A percentile compares a stretch with the other conserved stretches of the same genome.
phyloP scores from a whole-genome alignment of 805 yeast species.

The Candida endomychidarum region DNA sequence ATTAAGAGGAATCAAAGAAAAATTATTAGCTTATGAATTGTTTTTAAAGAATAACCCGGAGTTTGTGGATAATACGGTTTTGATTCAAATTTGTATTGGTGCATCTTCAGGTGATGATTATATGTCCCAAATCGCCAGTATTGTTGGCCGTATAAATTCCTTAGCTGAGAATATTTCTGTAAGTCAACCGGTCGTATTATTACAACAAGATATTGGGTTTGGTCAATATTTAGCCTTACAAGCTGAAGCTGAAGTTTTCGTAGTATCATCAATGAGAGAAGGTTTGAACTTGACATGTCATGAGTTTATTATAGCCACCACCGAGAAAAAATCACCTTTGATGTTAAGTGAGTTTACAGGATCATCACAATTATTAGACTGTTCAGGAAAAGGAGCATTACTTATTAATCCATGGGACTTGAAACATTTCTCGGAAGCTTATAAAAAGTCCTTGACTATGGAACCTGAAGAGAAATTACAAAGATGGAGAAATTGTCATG shows the following conservation, averaged over 20 bases:
- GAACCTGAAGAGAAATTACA: constrained; percentile 50
- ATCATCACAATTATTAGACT: constrained; percentile 72
- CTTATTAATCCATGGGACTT: constrained; percentile 92
- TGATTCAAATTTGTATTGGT: constrained; percentile 81
- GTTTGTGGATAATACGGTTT: constrained; percentile 63
- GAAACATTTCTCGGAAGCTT: constrained; percentile 60
- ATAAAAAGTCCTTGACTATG: constrained; percentile 68
- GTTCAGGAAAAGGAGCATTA: constrained; percentile 58
- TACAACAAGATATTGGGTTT: constrained; percentile 86
- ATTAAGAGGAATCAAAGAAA: constrained; percentile 85
- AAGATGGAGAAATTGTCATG: constrained; percentile 62
- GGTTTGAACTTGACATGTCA: constrained; percentile 97
- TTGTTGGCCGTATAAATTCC: constrained; percentile 85
- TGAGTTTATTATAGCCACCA: constrained; percentile 80
- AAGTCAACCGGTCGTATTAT: constrained; percentile 78
- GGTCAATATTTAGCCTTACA: constrained; percentile 86
- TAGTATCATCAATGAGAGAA: constrained; percentile 89
- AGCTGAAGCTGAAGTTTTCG: constrained; percentile 82
- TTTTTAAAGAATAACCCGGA: constrained; percentile 73
- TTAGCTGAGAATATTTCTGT: constrained; percentile 68
- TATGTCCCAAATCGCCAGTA: constrained; percentile 70
- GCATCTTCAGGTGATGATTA: constrained; percentile 43
- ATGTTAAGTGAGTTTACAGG: constrained; percentile 93
- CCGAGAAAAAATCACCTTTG: constrained; percentile 72
- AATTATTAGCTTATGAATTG: constrained; percentile 80